Evolutionary conservation across 1,284 basidiomycete genomes (phyloP).

Genomic region (Ustilago hordei): DNA sequence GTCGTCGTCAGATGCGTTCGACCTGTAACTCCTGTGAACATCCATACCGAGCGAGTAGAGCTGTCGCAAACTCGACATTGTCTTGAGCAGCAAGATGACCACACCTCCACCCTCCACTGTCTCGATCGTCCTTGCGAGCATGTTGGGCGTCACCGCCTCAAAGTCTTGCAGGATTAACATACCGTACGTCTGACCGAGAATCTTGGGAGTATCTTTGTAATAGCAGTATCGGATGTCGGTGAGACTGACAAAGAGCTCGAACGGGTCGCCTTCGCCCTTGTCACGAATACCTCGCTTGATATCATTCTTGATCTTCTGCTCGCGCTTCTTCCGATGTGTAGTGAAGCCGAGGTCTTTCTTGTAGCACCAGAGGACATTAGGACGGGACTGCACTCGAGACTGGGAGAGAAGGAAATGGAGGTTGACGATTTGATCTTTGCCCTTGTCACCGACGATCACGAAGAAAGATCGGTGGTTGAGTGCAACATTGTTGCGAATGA

Average conservation of each 20-base stretch:
- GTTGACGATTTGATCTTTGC: slow-evolving; percentile 95
- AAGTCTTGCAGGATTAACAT: slow-evolving; percentile 99
- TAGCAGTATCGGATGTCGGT: slow-evolving; percentile 92
- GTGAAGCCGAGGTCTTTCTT: slow-evolving; percentile 68
- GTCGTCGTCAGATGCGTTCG: slow-evolving; percentile 83
- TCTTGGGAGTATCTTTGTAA: slow-evolving; percentile 69
- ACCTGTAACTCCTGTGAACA: slow-evolving; percentile 80
- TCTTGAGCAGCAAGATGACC: slow-evolving; percentile 90
- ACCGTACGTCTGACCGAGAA: slow-evolving; percentile 93
- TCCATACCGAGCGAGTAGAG: slow-evolving; percentile 96
- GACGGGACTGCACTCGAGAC: slow-evolving; percentile 59
- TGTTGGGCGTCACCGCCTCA: slow-evolving; percentile 96
- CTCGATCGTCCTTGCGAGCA: slow-evolving; percentile 96
- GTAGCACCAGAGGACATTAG: slow-evolving; percentile 66
- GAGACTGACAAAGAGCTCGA: slow-evolving; percentile 98
- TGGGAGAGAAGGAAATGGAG: slow-evolving; percentile 81
- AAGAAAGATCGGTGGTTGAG: slow-evolving; percentile 92
- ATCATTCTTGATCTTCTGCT: slow-evolving; percentile 68
- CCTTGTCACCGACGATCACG: slow-evolving; percentile 94
- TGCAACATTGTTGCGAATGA: slow-evolving; percentile 89
- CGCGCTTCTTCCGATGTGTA: slow-evolving; percentile 90
- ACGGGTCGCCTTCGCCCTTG: slow-evolving; percentile 90
- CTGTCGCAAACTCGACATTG: slow-evolving; percentile 92
- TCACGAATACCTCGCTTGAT: slow-evolving; percentile 87
- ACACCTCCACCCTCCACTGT: slow-evolving; percentile 97